Base-by-base conservation (phyloP, 176 grass and related monocot species). In the Zoysia pacifica region DNA sequence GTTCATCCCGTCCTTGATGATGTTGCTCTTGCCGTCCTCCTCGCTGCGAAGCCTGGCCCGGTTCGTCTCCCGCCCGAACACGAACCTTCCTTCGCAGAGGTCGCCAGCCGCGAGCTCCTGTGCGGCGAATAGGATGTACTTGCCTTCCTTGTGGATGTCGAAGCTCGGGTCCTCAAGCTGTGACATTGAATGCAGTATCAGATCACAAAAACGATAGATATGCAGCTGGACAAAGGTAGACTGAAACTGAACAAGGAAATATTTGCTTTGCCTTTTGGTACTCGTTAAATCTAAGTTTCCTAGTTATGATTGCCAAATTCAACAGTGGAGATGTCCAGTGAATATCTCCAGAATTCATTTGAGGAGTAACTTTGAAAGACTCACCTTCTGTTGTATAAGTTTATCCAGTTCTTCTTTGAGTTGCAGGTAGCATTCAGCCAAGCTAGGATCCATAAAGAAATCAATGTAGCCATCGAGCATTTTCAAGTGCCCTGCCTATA, bases 381-480 rank as follows among this genome's bases (percentile, higher is more conserved):
- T 83, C 82, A 91, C 96, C 92, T 94, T 94, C 84, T 90, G 80
- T 65, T 82, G 87, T 76, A 98, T 79, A 81, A 98, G 95, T 77
- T 94, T 98, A 87, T 94, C 88, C 2, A 94, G 81, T 87, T 94
- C 95, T 52, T 82, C 92, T 85, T 93, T 98, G 19, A 98, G 90
- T 79, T 91, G 90, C 82, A 92, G 28, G 77, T 89, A 98, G 92
- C 92, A 98, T 69, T 94, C 92, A 69, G 86, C 80, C 16, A 98
- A 71, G 89, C 88, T 93, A 39, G 91, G 94, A 79, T 98, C 92
- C 95, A 98, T 98, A 79, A 98, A 98, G 65, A 94, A 89, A 82
- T 94, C 95, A 73, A 98, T 87, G 74, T 98, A 98, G 37, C 92
- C 95, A 89, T 93, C 92, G 5, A 98, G 86, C 92, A 98, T 98